A percentile compares a stretch with the other conserved stretches of the same genome.
These are phyloP conservation scores for Phytophthora idaei DNA, from an alignment of 352 stramenopile species.

Conservation along the genomic window DNA sequence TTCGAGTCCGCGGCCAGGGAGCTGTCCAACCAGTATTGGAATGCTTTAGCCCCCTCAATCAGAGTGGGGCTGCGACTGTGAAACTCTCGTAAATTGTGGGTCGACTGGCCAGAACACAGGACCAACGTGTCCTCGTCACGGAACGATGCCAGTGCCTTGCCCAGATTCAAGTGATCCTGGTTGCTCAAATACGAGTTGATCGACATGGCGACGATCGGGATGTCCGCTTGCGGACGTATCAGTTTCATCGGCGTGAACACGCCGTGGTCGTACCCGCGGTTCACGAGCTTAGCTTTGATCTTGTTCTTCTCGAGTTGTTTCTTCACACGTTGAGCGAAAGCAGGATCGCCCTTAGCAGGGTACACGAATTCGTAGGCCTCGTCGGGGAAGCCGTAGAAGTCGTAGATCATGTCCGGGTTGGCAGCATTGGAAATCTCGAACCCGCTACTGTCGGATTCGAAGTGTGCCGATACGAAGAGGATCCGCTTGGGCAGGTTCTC, in stretches of 20 bases:
- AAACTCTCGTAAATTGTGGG: conserved; percentile 38
- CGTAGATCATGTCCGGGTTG: conserved; percentile 74
- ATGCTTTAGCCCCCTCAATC: conserved; percentile 29
- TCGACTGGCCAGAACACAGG: conserved; percentile 61
- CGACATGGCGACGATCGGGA: conserved; percentile 87
- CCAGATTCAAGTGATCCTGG: conserved; percentile 53
- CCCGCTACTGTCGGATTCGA: conserved; percentile 48
- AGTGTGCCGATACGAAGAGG: conserved; percentile 88
- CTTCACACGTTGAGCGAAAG: conserved; percentile 70
- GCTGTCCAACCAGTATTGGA: conserved; percentile 40
- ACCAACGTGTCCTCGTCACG: conserved; percentile 74
- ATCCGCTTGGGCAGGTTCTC: conserved; percentile 62
- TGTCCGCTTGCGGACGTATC: conserved; percentile 84
- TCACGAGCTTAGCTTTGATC: conserved; percentile 46
- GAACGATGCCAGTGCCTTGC: conserved; percentile 49
- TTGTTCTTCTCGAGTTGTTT: conserved; percentile 48
- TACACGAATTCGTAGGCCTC: conserved; percentile 89
- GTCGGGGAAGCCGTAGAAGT: conserved; percentile 90
- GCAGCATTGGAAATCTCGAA: conserved; percentile 59
- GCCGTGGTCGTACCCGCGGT: conserved; percentile 91
- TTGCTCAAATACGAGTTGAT: conserved; percentile 52
- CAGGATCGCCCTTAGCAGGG: conserved; percentile 64
- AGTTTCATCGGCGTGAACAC: conserved; percentile 90
- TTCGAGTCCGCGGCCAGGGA: conserved; percentile 27
- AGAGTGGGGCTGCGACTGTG: conserved; percentile 19